Evolutionary conservation across 2,329 filamentous ascomycete genomes (phyloP).

Genomic region (Trichoderma polysporum): DNA sequence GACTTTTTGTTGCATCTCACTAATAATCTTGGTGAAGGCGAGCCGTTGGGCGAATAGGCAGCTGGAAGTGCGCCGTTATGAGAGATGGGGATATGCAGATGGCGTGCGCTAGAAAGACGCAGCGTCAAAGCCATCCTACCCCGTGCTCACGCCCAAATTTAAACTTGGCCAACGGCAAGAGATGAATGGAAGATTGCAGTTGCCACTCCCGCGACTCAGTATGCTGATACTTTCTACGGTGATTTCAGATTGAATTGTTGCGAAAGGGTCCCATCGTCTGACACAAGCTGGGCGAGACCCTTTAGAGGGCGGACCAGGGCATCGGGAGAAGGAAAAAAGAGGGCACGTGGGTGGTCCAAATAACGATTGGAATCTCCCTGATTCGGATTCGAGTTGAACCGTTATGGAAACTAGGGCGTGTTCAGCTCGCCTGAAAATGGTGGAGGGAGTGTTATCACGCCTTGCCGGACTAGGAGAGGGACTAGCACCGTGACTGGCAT

Average conservation of each 20-base stretch:
- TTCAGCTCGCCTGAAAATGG: slow-evolving; percentile 1
- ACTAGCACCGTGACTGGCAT: slow-evolving; percentile 10
- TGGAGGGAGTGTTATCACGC: slow-evolving; percentile 1
- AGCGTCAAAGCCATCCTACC: neutral
- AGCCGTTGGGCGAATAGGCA: slow-evolving; percentile 10
- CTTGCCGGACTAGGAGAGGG: neutral
- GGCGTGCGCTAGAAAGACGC: neutral
- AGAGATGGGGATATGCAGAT: neutral
- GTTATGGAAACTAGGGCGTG: slow-evolving; percentile 11
- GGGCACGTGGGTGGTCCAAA: slow-evolving; percentile 7
- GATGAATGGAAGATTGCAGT: neutral
- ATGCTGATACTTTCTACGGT: neutral
- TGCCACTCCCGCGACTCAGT: neutral
- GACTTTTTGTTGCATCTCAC: neutral
- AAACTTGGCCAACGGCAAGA: neutral
- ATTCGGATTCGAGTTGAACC: slow-evolving; percentile 5
- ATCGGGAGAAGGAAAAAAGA: slow-evolving; percentile 1
- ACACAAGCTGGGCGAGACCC: neutral
- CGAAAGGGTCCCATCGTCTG: neutral
- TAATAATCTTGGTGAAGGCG: neutral
- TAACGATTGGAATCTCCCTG: slow-evolving; percentile 7
- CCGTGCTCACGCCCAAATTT: neutral
- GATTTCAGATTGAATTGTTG: neutral
- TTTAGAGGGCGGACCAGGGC: neutral
- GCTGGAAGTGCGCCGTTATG: neutral